phyloP scores from a whole-genome alignment of 768 basidiomycete genomes.

The Kwoniella pini region DNA sequence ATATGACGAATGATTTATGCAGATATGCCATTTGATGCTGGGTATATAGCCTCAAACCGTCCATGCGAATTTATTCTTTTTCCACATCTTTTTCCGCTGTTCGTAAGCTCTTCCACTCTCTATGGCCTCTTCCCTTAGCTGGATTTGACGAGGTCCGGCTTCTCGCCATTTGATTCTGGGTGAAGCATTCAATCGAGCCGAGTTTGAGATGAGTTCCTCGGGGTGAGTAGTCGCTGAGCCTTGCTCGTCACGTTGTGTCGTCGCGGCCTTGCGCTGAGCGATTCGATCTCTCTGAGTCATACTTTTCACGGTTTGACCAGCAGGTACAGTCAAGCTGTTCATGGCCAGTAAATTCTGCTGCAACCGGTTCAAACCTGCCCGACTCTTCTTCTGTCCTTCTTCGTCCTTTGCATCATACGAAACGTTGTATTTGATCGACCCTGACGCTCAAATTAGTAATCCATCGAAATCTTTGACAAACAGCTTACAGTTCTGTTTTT shows the following conservation, averaged over 20 bases:
- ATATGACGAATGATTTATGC: background rate
- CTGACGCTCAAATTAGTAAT: constrained; percentile 54
- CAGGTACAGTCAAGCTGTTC: constrained; percentile 35
- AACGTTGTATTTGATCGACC: constrained; percentile 67
- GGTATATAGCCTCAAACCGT: background rate
- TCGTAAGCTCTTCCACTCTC: constrained; percentile 35
- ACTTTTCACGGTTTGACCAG: constrained; percentile 34
- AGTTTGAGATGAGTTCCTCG: background rate
- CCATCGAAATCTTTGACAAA: no score
- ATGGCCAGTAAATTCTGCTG: constrained; percentile 30
- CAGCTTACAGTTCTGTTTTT: constrained; percentile 49
- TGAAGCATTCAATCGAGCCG: background rate
- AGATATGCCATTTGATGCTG: background rate
- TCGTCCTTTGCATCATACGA: constrained; percentile 29
- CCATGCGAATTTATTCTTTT: constrained; percentile 14
- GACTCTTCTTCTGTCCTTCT: constrained; percentile 15
- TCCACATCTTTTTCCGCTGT: constrained; percentile 20
- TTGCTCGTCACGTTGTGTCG: background rate
- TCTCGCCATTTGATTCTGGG: constrained; percentile 29
- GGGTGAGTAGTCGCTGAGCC: no score
- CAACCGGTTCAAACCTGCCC: constrained; percentile 9
- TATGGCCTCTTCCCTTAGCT: constrained; percentile 30
- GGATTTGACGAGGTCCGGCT: constrained; percentile 27
- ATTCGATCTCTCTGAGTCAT: constrained; percentile 6
- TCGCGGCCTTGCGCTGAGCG: background rate